Base-by-base conservation (phyloP, 1,139 yeast species). In the Pichia sp. region DNA sequence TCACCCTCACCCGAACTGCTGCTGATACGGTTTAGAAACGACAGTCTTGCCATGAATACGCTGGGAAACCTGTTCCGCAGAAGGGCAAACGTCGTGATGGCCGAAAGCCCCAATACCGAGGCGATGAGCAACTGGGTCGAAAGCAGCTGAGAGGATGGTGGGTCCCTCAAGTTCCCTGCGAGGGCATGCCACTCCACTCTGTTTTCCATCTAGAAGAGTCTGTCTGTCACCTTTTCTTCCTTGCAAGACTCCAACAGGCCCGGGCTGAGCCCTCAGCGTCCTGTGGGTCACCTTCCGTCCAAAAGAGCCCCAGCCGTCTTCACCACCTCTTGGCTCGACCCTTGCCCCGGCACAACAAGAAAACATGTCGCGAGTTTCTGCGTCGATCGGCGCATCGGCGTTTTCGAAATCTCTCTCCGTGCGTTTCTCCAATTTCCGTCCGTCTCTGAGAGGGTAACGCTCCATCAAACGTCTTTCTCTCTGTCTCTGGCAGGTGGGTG, bases 11-110 rank as follows among this genome's bases (percentile, higher is more conserved):
- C 13, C 36, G 16, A 13, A 31, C 5, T 12, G 16, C 16, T 31
- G 5, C 16, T n/a, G n/a, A 49, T 28, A 18, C 16, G 30, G 12
- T 49, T 59, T 22, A 66, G 50, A 43, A 65, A 63, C 50, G 63
- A 60, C 48, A 66, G 53, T 50, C 70, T 53, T 0, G 70, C 70
- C 68, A 78, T 80, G 57, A 77, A 79, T n/a, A 79, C 76, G 58
- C 77, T 75, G 30, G 83, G 83, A 56, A 76, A 78, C 44, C 70
- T 66, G 13, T 71, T 66, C 45, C 82, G 63, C 31, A 79, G 64
- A 1, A 74, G 49, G 45, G 79, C 72, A 58, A 79, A 79, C 3
- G 71, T 51, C 2, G 71, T 43, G 50, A 79, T 72, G 1, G 81
- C 80, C 7, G 71, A 62, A 1, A 68, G 47, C 0, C 83, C 84